These are phyloP conservation scores for Cicer bijugum DNA, from an alignment of 306 rosid genomes.

Conservation along the genomic window DNA sequence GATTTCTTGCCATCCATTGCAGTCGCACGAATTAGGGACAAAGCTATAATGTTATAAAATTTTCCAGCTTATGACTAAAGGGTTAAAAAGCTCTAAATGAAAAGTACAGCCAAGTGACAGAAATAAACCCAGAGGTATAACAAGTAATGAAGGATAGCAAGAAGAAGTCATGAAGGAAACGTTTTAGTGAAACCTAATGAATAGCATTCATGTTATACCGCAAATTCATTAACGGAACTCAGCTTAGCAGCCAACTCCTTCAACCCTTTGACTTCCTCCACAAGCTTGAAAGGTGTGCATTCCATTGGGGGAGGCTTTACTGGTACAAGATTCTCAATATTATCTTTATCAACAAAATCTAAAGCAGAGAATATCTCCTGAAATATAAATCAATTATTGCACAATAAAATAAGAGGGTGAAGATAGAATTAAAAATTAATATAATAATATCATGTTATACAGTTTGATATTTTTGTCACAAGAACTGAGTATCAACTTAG, in stretches of 20 bases:
- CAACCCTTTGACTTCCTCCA: constrained; percentile 82
- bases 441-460: neutral
- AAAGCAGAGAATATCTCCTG: constrained; percentile 68
- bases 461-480: neutral
- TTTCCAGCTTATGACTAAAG: constrained; percentile 1
- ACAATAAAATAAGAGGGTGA: neutral
- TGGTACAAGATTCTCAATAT: constrained; percentile 57
- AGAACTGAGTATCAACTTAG: neutral
- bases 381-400: constrained; percentile 42
- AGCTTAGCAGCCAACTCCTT: constrained; percentile 82
- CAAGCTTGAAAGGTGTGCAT: constrained; percentile 78
- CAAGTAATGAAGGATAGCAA: constrained; percentile 12
- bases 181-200: constrained; percentile 18
- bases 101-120: constrained; percentile 7
- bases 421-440: neutral
- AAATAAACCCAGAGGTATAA: constrained; percentile 16
- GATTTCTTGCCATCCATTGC: neutral
- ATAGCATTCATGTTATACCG: constrained; percentile 58
- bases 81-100: constrained; percentile 34
- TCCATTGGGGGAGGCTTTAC: constrained; percentile 60
- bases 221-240: constrained; percentile 74
- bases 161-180: constrained; percentile 12
- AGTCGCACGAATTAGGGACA: constrained; percentile 22
- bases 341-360: constrained; percentile 77
- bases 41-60: neutral